A percentile compares a stretch with the other conserved stretches of the same genome.
phyloP scores from a whole-genome alignment of 1,284 basidiomycete species.

The Ganoderma leucocontextum region DNA sequence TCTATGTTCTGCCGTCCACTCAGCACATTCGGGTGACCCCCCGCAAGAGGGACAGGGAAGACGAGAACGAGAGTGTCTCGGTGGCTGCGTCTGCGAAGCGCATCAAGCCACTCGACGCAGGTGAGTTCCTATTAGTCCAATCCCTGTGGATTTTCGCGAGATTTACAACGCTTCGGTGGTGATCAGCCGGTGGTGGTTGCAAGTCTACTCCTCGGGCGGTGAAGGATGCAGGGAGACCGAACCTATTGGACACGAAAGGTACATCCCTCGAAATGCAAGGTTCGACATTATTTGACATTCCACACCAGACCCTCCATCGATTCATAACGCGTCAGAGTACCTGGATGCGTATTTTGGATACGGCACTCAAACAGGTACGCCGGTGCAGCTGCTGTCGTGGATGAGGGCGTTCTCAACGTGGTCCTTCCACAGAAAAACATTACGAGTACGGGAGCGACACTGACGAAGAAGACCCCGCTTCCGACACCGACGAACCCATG shows the following conservation, averaged over 20 bases:
- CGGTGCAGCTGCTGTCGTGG: neutral
- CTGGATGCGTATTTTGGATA: neutral
- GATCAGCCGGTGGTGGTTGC: neutral
- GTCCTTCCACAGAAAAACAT: neutral
- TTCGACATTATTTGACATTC: neutral
- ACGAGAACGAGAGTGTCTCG: neutral
- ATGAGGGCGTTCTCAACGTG: neutral
- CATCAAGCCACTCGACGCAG: neutral
- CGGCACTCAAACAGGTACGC: neutral
- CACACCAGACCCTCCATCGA: neutral
- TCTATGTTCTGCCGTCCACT: neutral
- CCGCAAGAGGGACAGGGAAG: neutral
- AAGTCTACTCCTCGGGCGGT: neutral
- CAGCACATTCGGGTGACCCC: neutral
- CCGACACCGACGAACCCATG: neutral
- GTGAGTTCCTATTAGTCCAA: neutral
- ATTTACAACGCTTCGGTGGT: neutral
- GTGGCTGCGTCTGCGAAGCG: conserved; percentile 6
- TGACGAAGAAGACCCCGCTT: neutral
- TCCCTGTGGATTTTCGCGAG: neutral
- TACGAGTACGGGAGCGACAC: conserved; percentile 6
- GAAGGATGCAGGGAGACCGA: neutral
- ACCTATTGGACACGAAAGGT: neutral
- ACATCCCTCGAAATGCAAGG: neutral
- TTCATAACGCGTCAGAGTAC: neutral